These are phyloP conservation scores for Glycine tomentella DNA, from an alignment of 306 rosid species.

Conservation along the genomic window DNA sequence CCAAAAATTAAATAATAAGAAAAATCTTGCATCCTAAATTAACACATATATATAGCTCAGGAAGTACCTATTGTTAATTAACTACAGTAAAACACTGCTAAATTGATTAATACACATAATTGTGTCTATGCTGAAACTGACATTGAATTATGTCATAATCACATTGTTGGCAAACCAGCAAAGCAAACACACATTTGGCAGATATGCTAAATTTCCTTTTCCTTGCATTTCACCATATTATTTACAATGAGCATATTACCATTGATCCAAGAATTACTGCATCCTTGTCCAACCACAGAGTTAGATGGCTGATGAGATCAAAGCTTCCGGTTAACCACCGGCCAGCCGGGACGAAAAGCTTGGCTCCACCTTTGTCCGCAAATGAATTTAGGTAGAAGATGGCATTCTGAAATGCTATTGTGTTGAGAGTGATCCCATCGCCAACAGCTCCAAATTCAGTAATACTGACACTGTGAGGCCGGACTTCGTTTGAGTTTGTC, in stretches of 20 bases:
- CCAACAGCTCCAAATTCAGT: constrained; percentile 85
- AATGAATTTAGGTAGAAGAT: constrained; percentile 79
- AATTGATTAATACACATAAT: constrained; percentile 10
- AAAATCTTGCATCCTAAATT: constrained; percentile 18
- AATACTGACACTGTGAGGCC: constrained; percentile 78
- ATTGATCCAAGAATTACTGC: constrained; percentile 77
- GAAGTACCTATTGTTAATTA: not conserved
- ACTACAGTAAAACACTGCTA: not conserved
- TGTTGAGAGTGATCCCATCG: constrained; percentile 79
- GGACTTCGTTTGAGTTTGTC: constrained; percentile 45
- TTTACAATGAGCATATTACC: constrained; percentile 50
- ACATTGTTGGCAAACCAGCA: constrained; percentile 19
- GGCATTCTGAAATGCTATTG: constrained; percentile 82
- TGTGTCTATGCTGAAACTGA: constrained; percentile 13
- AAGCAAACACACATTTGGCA: constrained; percentile 23
- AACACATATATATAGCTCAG: not conserved
- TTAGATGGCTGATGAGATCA: constrained; percentile 76
- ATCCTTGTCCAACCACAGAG: constrained; percentile 69
- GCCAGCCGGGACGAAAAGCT: constrained; percentile 84
- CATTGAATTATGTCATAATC: constrained; percentile 27
- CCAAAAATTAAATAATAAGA: not conserved
- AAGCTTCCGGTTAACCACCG: constrained; percentile 85
- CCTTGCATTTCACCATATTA: constrained; percentile 18
- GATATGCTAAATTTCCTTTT: constrained; percentile 9
- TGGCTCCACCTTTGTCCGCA: constrained; percentile 80